Base-by-base conservation (phyloP, 441 rosid genomes). In the Pelargonium fulgidum region DNA sequence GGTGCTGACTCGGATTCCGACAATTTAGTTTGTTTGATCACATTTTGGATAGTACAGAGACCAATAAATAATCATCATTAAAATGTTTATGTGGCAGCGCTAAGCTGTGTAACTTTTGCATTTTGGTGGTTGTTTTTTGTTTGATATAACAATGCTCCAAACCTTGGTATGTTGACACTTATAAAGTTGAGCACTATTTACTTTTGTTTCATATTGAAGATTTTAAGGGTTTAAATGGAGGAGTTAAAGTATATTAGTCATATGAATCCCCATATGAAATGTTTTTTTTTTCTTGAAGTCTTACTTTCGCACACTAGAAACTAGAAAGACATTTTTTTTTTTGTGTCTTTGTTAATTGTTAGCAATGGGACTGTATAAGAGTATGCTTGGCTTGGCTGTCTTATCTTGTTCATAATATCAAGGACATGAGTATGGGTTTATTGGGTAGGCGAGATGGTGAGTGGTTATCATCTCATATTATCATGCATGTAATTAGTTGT, bases 361-460 rank as follows among this genome's bases (percentile, higher is more conserved):
- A 54, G 6, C 22, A 54, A 14, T 6, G 17, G 1, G 59, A 52
- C 1, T 52, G 20, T 14, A 17, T 52, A 16, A 52, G 8, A 52
- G 19, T 52, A 54, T 14, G 24, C 20, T 54, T 54, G 19, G 22
- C 20, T 54, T 54, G 20, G 24, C 61, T 54, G 61, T 54, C 8
- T 16, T 14, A n/a, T 52, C 59, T 7, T 6, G 61, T 54, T 4
- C 61, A 54, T 54, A 16, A 6, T 54, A 54, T 14, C 20, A 7
- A 54, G 19, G 61, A 19, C 61, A 54, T 54, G 61, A 16, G 19
- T 54, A 54, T 17, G 61, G 58, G 61, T 54, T 54, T 54, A 54
- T 14, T 54, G 7, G 20, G 61, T 54, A 24, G 19, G 61, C 9
- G 41, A 36, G 41, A 36, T 0, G 41, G 41, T 36, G 41, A 54